A percentile compares a stretch with the other conserved stretches of the same genome.
Conservation (phyloP, 2,329 filamentous ascomycete genomes). For the Alternaria sp. region DNA sequence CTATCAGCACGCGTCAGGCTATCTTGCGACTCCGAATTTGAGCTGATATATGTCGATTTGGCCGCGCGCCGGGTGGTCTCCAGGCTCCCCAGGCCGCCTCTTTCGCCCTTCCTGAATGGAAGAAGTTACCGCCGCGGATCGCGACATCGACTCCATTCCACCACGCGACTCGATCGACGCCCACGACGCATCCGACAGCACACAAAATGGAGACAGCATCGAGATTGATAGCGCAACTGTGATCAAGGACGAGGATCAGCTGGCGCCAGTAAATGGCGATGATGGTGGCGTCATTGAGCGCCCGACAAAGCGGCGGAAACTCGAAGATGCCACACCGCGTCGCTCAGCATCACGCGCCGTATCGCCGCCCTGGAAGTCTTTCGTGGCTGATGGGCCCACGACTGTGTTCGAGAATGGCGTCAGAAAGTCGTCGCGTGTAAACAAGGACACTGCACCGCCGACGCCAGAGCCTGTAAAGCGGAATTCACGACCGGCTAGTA, state of each 20-base stretch:
- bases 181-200: conserved; percentile 27
- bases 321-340: conserved; percentile 48
- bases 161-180: conserved; percentile 31
- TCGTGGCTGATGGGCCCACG: conserved; percentile 84
- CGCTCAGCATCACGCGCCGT: conserved; percentile 57
- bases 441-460: conserved; percentile 53
- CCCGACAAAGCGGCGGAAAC: conserved; percentile 69
- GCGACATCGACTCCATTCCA: conserved; percentile 41
- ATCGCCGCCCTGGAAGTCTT: conserved; percentile 94
- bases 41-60: conserved; percentile 39
- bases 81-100: conserved; percentile 37
- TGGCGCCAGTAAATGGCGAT: conserved; percentile 22
- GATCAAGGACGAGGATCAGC: conserved; percentile 39
- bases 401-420: conserved; percentile 74
- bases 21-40: conserved; percentile 35
- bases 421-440: conserved; percentile 68
- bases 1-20: conserved; percentile 23
- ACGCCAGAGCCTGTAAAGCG: conserved; percentile 57
- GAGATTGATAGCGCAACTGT: conserved; percentile 33
- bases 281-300: conserved; percentile 40
- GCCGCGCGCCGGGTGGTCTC: conserved; percentile 45
- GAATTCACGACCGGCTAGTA: conserved; percentile 32
- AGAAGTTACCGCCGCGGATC: conserved; percentile 41
- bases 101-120: conserved; percentile 43
- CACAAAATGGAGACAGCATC: conserved; percentile 23